Evolutionary conservation across 202 grass and related monocot genomes (phyloP), one percentile per base, ranked within the genome.

Genomic region (Eragrostis tef): DNA sequence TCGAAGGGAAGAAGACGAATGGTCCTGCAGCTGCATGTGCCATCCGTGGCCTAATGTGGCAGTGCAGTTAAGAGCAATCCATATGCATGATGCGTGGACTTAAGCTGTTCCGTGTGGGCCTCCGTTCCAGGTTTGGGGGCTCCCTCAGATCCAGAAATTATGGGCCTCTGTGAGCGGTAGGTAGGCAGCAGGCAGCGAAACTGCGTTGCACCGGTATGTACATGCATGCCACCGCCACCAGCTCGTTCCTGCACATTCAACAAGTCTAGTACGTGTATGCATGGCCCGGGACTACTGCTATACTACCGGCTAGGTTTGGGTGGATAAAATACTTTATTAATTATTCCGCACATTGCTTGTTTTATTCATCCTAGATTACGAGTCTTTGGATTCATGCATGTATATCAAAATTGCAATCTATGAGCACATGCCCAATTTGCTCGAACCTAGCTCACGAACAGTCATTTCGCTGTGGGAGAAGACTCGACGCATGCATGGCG

Each of bases 71-170:
- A 10, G 44, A 46, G 10, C 7, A 46, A 46, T 46, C 44, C 3
- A 46, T 58, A 7, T 11, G 39, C 10, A 11, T 12, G 16, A 41
- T 53, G 48, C 48, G 8, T 53, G 70, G 16, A 46, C 44, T 46
- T 46, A 46, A 68, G 34, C 31, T 54, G 48, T 73, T 54, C 16
- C 31, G 25, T 53, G 48, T 73, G 70, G 70, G 49, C 19, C 49
- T 39, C 70, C 39, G 34, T 51, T 47, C 29, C 63, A 52, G 47
- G 29, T 31, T 31, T 31, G 29, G 29, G 29, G 25, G 34, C 34
- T 39, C 34, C 34, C 26, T 61, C 25, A 73, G 79, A 82, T 82
- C 58, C 80, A 82, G 45, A 64, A 82, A 72, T 82, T 62, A 66
- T 74, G 70, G 70, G 58, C 80, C 47, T 44, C 34, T 39, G 34